Percentiles rank a stretch among this genome's conserved stretches.
Evolutionary conservation across 805 yeast species (phyloP).

Genomic region (Candida nonsorbophila): DNA sequence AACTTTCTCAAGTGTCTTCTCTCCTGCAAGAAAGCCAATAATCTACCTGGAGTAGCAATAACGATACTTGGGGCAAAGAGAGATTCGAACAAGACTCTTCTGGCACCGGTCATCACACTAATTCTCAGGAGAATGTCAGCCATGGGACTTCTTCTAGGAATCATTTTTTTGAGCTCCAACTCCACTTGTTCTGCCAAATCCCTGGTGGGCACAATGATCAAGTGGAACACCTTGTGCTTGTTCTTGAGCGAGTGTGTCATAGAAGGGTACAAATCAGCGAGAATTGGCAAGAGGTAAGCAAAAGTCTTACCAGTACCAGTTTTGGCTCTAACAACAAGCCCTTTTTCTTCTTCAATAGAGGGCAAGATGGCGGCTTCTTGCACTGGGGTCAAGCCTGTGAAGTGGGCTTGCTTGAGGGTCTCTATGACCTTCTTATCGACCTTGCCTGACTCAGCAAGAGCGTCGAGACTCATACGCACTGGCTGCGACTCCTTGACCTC

Average conservation of each 20-base stretch:
- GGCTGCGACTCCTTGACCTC: too few relatives aligned
- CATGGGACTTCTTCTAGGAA: conserved; percentile 10
- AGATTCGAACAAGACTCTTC: conserved; percentile 27
- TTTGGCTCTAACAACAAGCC: conserved; percentile 82
- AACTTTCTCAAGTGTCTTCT: conserved; percentile 44
- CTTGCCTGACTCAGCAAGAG: conserved; percentile 4
- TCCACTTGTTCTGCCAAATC: conserved; percentile 84
- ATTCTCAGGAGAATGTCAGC: conserved; percentile 24
- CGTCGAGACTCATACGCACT: too few relatives aligned
- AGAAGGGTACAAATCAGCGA: conserved; percentile 17
- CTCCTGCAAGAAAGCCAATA: conserved; percentile 53
- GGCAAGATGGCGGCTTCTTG: conserved; percentile 62
- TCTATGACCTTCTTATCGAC: conserved; percentile 12
- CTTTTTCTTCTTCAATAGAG: conserved; percentile 46
- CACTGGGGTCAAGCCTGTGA: conserved; percentile 57
- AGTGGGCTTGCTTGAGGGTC: conserved; percentile 40
- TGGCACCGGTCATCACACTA: conserved; percentile 65
- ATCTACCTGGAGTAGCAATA: conserved; percentile 88
- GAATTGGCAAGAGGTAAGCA: conserved; percentile 78
- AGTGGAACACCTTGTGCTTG: conserved; percentile 30
- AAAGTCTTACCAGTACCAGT: conserved; percentile 95
- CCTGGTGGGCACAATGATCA: conserved; percentile 85
- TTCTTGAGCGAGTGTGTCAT: conserved; percentile 36
- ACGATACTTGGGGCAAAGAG: conserved; percentile 51
- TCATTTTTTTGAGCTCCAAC: conserved; percentile 44